Percentiles rank a stretch among this genome's conserved stretches.
phyloP scores from a whole-genome alignment of 108 stramenopile genomes.

The Skeletonema grethae region DNA sequence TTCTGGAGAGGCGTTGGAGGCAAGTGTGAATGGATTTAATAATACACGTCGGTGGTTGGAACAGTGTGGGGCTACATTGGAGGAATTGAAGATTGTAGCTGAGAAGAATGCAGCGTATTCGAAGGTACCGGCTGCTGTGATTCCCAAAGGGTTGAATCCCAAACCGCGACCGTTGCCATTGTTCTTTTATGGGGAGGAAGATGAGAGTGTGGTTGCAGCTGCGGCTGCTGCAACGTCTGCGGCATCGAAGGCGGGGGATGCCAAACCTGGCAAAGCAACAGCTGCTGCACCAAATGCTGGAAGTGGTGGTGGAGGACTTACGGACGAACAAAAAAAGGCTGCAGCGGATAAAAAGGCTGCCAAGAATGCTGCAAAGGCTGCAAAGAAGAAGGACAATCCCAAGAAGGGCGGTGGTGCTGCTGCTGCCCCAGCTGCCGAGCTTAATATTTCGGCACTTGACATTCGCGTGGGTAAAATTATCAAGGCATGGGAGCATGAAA shows the following conservation, averaged over 20 bases:
- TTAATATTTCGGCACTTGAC: constrained; percentile 80
- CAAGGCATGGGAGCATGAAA: constrained; percentile 94
- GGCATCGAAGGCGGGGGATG: not conserved
- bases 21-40: constrained; percentile 9
- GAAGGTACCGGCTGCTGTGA: constrained; percentile 12
- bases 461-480: constrained; percentile 93
- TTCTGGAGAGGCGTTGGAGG: constrained; percentile 16
- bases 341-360: constrained; percentile 47
- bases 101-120: constrained; percentile 26
- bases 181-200: constrained; percentile 76
- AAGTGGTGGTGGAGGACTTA: constrained; percentile 21
- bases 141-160: constrained; percentile 24
- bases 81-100: constrained; percentile 21
- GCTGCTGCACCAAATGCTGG: constrained; percentile 11
- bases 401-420: constrained; percentile 20
- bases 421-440: constrained; percentile 14
- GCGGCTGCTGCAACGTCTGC: not conserved
- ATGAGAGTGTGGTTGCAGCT: constrained; percentile 42
- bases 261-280: constrained; percentile 5
- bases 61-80: constrained; percentile 39
- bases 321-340: constrained; percentile 56
- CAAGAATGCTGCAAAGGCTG: constrained; percentile 34
- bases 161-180: constrained; percentile 37
- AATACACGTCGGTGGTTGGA: constrained; percentile 67
- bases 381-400: constrained; percentile 40